Conservation (phyloP, 345 rosid species). For the Brassica incana region DNA sequence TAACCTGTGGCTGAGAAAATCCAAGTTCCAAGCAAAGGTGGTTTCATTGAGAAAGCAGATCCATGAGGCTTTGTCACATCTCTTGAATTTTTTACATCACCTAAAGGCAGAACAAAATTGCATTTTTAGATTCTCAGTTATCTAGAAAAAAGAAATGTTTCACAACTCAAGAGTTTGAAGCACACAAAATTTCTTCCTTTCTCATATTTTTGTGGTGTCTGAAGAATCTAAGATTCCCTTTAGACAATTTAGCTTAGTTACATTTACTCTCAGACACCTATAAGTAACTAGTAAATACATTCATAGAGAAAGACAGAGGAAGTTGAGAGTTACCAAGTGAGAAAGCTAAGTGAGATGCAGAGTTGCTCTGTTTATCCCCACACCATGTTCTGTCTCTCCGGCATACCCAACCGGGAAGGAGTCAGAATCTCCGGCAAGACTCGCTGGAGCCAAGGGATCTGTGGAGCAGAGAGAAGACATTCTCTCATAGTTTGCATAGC, state of each 20-base stretch:
- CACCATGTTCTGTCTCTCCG: slow-evolving; percentile 45
- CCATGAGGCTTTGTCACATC: slow-evolving; percentile 54
- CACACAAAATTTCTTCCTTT: background rate
- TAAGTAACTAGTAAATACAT: background rate
- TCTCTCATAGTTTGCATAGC: slow-evolving; percentile 80
- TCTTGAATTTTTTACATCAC: slow-evolving; percentile 52
- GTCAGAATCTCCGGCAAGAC: slow-evolving; percentile 49
- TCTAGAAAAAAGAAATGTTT: background rate
- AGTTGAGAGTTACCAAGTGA: slow-evolving; percentile 53
- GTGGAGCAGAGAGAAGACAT: slow-evolving; percentile 54
- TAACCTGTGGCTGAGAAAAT: slow-evolving; percentile 69
- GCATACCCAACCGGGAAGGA: slow-evolving; percentile 43
- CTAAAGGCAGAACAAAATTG: slow-evolving; percentile 42
- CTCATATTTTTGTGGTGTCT: background rate
- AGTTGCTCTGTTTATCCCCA: slow-evolving; percentile 42
- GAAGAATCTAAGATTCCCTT: background rate
- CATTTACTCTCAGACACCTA: background rate
- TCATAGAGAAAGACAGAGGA: background rate
- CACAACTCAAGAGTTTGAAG: background rate
- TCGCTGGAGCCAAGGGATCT: slow-evolving; percentile 46
- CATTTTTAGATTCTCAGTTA: background rate
- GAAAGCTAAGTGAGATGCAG: slow-evolving; percentile 53
- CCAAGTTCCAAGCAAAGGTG: slow-evolving; percentile 64
- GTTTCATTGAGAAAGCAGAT: slow-evolving; percentile 48
- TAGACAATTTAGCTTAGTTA: background rate